These are phyloP conservation scores for Termitomyces sp. DNA, from an alignment of 1,284 basidiomycete genomes.

Conservation along the genomic window DNA sequence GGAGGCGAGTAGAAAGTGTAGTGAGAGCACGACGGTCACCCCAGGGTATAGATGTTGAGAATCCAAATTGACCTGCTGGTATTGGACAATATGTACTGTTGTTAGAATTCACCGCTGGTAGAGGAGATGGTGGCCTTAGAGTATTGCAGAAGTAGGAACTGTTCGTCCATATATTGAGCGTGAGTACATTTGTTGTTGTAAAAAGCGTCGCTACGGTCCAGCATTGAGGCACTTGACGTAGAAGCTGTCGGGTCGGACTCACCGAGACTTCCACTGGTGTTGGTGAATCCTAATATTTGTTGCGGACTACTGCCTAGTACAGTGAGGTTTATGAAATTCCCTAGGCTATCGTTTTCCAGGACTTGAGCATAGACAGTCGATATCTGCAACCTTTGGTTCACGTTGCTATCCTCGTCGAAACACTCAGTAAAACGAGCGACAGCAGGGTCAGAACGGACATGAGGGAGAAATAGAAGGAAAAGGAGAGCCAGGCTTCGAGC, in stretches of 20 bases:
- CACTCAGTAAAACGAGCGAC: constrained; percentile 54
- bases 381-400: constrained; percentile 57
- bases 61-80: constrained; percentile 70
- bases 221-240: constrained; percentile 15
- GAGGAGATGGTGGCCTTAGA: constrained; percentile 69
- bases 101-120: constrained; percentile 37
- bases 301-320: constrained; percentile 56
- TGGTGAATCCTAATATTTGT: constrained; percentile 55
- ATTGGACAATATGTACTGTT: constrained; percentile 69
- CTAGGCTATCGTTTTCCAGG: constrained; percentile 38
- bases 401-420: constrained; percentile 43
- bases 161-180: constrained; percentile 67
- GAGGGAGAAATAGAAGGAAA: constrained; percentile 20
- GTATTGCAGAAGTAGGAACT: constrained; percentile 71
- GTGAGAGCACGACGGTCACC: constrained; percentile 69
- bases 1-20: constrained; percentile 79
- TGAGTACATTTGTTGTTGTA: constrained; percentile 74
- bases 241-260: constrained; percentile 21
- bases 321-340: constrained; percentile 57
- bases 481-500: constrained; percentile 14
- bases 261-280: constrained; percentile 62
- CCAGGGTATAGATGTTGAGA: constrained; percentile 75
- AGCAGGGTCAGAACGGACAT: constrained; percentile 41
- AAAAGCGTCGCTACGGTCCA: constrained; percentile 70
- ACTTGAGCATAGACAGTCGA: constrained; percentile 73